These are phyloP conservation scores for Coffea humblotiana DNA, from an alignment of 305 asterid species.

Conservation along the genomic window DNA sequence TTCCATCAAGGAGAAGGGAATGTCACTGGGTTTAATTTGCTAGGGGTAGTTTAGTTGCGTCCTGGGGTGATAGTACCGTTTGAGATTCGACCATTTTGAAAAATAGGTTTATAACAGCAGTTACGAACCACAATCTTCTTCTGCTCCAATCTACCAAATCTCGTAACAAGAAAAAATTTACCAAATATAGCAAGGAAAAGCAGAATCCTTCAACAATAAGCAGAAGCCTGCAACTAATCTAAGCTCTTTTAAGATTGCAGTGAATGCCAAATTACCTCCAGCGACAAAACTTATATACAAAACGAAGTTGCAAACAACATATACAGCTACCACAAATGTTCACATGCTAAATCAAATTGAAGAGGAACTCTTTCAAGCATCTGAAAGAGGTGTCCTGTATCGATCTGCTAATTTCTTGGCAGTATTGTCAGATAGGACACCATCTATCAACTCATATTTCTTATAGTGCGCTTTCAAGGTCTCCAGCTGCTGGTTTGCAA, in stretches of 20 bases:
- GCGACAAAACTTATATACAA: background rate
- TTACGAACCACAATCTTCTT: background rate
- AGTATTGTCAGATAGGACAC: constrained; percentile 40
- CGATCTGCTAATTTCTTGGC: constrained; percentile 31
- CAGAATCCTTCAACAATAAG: background rate
- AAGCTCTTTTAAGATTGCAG: background rate
- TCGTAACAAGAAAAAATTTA: background rate
- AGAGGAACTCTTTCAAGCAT: background rate
- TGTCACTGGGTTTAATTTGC: background rate
- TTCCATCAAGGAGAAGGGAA: background rate
- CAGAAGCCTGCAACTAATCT: background rate
- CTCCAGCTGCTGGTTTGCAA: constrained; percentile 40
- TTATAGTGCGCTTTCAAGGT: constrained; percentile 33
- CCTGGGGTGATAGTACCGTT: no score
- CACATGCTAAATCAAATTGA: background rate
- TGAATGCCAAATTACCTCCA: background rate
- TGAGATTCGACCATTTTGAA: background rate
- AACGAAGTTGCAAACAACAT: no score
- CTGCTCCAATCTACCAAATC: background rate
- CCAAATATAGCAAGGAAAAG: background rate
- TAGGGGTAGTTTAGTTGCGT: no score
- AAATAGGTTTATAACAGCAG: background rate
- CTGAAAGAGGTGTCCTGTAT: constrained; percentile 25
- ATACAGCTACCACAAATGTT: background rate
- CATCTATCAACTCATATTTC: constrained; percentile 48